phyloP scores from a whole-genome alignment of 1,284 basidiomycete genomes.

The Rhodotorula sp. region DNA sequence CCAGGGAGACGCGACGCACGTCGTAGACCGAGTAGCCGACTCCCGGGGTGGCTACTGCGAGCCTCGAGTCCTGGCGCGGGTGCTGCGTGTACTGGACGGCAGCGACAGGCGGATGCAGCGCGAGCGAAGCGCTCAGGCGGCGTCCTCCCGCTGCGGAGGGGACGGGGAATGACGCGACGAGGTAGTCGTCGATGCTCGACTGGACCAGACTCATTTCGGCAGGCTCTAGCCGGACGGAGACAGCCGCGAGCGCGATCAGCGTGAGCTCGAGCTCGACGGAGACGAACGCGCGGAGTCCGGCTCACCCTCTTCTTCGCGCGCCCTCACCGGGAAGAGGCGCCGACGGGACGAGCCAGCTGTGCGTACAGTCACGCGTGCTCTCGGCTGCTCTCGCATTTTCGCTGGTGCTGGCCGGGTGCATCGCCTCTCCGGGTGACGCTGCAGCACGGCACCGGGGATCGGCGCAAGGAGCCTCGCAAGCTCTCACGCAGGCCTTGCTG shows the following conservation, averaged over 20 bases:
- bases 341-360: too few species aligned
- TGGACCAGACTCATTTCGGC: slow-evolving; percentile 24
- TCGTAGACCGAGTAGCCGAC: slow-evolving; percentile 37
- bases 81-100: slow-evolving; percentile 22
- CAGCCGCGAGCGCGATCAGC: neutral
- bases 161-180: slow-evolving; percentile 33
- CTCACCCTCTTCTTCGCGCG: neutral
- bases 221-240: neutral
- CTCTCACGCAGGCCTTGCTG: neutral
- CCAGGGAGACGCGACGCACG: slow-evolving; percentile 13
- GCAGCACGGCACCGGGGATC: neutral
- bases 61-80: slow-evolving; percentile 19
- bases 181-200: slow-evolving; percentile 26
- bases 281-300: neutral
- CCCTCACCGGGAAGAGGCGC: too few species aligned
- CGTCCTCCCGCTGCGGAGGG: neutral
- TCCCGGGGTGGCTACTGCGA: slow-evolving; percentile 20
- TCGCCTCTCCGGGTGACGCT: neutral
- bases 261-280: neutral
- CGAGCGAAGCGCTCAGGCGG: neutral
- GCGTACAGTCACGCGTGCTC: too few species aligned
- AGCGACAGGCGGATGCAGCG: slow-evolving; percentile 1
- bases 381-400: neutral
- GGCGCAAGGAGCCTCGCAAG: neutral
- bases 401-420: neutral